phyloP scores from a whole-genome alignment of 345 rosid genomes.

The Salix exigua region DNA sequence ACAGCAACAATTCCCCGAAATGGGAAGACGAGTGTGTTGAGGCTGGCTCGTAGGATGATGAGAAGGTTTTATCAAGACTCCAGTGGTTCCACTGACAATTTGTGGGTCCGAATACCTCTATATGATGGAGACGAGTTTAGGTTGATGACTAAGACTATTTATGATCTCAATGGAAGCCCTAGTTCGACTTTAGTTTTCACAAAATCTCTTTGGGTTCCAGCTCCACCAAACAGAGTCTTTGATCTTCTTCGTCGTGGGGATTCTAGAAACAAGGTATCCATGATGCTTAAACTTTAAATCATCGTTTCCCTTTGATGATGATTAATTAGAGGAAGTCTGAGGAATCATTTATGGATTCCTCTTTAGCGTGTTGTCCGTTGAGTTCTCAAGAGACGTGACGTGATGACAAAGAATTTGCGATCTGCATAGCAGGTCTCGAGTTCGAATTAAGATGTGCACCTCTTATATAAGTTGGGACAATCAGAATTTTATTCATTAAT shows the following conservation, averaged over 20 bases:
- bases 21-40: slow-evolving; percentile 35
- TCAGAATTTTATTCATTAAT: accelerated
- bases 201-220: slow-evolving; percentile 29
- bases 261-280: slow-evolving; percentile 33
- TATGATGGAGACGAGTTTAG: slow-evolving; percentile 24
- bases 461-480: accelerated
- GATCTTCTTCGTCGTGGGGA: slow-evolving; percentile 24
- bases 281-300: not conserved
- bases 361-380: too few relatives aligned
- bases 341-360: too few relatives aligned
- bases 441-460: accelerated
- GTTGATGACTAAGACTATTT: slow-evolving; percentile 16
- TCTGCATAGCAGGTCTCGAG: too few relatives aligned
- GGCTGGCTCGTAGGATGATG: slow-evolving; percentile 38
- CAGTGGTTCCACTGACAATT: slow-evolving; percentile 12
- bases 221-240: slow-evolving; percentile 22
- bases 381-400: accelerated
- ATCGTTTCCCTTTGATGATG: not conserved
- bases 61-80: slow-evolving; percentile 26
- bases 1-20: slow-evolving; percentile 10
- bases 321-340: not conserved
- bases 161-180: slow-evolving; percentile 2
- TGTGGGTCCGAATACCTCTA: slow-evolving; percentile 32
- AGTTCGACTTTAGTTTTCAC: slow-evolving; percentile 27
- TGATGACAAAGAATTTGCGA: accelerated